Evolutionary conservation across 805 yeast genomes (phyloP).

Genomic region (Dipodascopsis uninucleata): DNA sequence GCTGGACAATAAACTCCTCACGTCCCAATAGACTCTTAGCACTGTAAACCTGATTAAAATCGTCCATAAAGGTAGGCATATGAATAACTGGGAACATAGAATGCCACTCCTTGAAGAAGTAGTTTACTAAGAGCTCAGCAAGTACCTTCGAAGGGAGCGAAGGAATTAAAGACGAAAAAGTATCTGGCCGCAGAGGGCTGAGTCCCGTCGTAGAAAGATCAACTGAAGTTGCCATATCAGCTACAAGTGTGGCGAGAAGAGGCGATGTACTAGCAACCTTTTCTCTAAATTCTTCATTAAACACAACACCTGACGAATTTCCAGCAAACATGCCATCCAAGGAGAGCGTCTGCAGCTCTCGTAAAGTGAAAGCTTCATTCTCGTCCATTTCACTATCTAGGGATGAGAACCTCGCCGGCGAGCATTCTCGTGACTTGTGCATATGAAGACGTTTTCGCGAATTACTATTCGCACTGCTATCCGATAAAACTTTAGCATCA

Average conservation of each 20-base stretch:
- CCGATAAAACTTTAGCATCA: not conserved
- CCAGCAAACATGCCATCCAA: constrained; percentile 37
- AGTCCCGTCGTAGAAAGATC: constrained; percentile 19
- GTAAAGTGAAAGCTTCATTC: constrained; percentile 31
- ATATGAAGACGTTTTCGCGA: constrained; percentile 5
- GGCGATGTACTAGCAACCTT: constrained; percentile 32
- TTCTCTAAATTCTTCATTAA: constrained; percentile 32
- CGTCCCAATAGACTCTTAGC: constrained; percentile 21
- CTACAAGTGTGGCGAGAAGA: constrained; percentile 23
- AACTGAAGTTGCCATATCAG: constrained; percentile 11
- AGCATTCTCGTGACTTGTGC: constrained; percentile 1
- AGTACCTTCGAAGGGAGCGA: constrained; percentile 51
- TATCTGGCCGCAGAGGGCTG: too few relatives aligned
- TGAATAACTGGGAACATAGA: constrained; percentile 65
- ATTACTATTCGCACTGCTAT: not conserved
- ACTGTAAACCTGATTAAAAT: constrained; percentile 43
- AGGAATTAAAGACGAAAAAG: constrained; percentile 24
- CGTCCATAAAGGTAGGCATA: constrained; percentile 60
- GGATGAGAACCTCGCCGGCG: constrained; percentile 2
- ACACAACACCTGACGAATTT: constrained; percentile 37
- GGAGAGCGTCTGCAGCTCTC: constrained; percentile 31
- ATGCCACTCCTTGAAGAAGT: constrained; percentile 78
- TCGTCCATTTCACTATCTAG: constrained; percentile 21
- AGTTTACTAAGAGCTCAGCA: constrained; percentile 62
- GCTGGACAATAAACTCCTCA: constrained; percentile 30